Evolutionary conservation across 257 asterid genomes (phyloP).

Genomic region (Ligustrum vulgare): DNA sequence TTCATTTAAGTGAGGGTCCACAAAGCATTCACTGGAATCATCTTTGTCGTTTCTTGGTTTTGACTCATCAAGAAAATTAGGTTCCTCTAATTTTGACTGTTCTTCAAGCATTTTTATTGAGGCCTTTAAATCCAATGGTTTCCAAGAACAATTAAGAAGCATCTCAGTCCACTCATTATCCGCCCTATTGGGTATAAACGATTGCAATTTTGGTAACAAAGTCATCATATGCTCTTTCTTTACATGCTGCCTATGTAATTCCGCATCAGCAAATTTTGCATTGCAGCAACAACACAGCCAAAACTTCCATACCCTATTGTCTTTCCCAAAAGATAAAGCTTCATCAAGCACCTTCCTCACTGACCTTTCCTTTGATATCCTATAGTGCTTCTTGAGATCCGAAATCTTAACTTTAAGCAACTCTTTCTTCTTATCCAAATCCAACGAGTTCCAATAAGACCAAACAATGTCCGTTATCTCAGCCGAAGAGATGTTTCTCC

Average conservation of each 20-base stretch:
- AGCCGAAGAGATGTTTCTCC: conserved; percentile 52
- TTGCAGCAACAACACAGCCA: conserved; percentile 71
- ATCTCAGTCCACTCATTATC: conserved; percentile 84
- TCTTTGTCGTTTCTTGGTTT: conserved; percentile 36
- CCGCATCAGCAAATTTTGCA: conserved; percentile 50
- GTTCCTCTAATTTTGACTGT: conserved; percentile 44
- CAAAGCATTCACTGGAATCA: conserved; percentile 63
- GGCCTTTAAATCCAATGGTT: conserved; percentile 66
- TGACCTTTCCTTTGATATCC: conserved; percentile 46
- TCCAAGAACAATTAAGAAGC: conserved; percentile 84
- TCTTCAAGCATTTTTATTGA: conserved; percentile 51
- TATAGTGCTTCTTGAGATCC: conserved; percentile 59
- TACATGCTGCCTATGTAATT: conserved; percentile 52
- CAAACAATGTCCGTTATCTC: conserved; percentile 64
- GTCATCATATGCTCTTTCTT: conserved; percentile 63
- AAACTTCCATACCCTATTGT: conserved; percentile 57
- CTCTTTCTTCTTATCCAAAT: conserved; percentile 50
- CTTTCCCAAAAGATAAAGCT: conserved; percentile 58
- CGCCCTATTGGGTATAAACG: conserved; percentile 67
- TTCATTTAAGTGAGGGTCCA: conserved; percentile 58
- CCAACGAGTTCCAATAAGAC: conserved; percentile 64
- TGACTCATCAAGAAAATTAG: conserved; percentile 48
- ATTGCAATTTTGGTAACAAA: conserved; percentile 72
- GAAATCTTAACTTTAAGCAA: conserved; percentile 42
- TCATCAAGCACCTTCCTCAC: conserved; percentile 52